Percentiles rank a stretch among this genome's conserved stretches.
Evolutionary conservation across 345 rosid species (phyloP).

Genomic region (Turnera subulata): DNA sequence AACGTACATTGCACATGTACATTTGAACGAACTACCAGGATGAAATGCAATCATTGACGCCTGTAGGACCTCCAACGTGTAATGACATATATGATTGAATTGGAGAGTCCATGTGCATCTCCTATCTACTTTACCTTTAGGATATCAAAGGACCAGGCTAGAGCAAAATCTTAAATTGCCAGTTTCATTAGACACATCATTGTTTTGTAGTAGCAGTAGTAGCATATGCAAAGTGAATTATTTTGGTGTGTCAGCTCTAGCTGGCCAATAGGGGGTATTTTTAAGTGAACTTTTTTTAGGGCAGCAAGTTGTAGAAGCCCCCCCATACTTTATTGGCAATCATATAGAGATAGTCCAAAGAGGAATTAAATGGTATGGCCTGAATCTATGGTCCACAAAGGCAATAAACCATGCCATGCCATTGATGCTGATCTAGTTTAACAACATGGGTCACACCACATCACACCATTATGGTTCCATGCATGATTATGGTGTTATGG

Average conservation of each 20-base stretch:
- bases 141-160: neutral
- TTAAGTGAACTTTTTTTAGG: neutral
- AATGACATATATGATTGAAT: too few relatives aligned
- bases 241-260: constrained; percentile 4
- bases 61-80: neutral
- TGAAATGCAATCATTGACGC: constrained; percentile 3
- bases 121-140: too few relatives aligned
- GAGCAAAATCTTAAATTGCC: neutral
- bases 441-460: too few relatives aligned
- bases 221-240: neutral
- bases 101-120: neutral
- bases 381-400: constrained; percentile 11
- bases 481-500: neutral
- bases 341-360: neutral
- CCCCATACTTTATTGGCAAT: constrained; percentile 8
- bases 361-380: neutral
- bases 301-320: too few relatives aligned
- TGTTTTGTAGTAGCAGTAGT: neutral
- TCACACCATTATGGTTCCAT: neutral
- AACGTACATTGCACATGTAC: neutral
- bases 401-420: neutral
- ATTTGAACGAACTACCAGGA: neutral
- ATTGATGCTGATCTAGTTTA: constrained; percentile 8
- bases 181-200: neutral
- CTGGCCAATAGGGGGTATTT: constrained; percentile 20